Conservation (phyloP, 139 green algal species). For the Raphidocelis subcapitata region DNA sequence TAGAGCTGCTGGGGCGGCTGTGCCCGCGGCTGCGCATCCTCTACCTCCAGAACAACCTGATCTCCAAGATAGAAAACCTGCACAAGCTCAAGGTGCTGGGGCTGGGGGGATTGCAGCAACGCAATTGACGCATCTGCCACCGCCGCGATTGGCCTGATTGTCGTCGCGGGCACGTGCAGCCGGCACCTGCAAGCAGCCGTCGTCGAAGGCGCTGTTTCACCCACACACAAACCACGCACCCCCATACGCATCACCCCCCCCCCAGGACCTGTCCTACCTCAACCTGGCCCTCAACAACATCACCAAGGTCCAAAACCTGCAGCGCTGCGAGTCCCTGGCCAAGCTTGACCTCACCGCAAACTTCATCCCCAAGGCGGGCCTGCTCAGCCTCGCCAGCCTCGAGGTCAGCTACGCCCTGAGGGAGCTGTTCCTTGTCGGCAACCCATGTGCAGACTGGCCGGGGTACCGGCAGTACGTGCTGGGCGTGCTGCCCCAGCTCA, state of each 20-base stretch:
- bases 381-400: conserved; percentile 35
- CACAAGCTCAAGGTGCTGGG: conserved; percentile 82
- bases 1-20: conserved; percentile 76
- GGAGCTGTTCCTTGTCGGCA: conserved; percentile 85
- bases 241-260: background rate
- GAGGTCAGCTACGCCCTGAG: conserved; percentile 28
- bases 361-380: conserved; percentile 70
- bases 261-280: conserved; percentile 88
- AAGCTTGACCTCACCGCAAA: conserved; percentile 94
- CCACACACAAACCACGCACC: background rate
- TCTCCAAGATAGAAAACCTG: conserved; percentile 85
- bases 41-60: conserved; percentile 93
- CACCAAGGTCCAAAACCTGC: conserved; percentile 81
- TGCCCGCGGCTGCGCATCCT: conserved; percentile 86
- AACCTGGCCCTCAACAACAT: conserved; percentile 96
- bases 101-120: background rate
- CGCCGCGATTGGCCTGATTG: background rate
- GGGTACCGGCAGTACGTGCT: conserved; percentile 81
- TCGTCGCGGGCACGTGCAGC: background rate
- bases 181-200: background rate
- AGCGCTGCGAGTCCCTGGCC: conserved; percentile 84
- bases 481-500: conserved; percentile 70
- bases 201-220: too few species aligned
- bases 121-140: background rate
- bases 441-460: conserved; percentile 83